Base-by-base conservation (phyloP, 768 basidiomycete genomes). In the Jaapia argillacea region DNA sequence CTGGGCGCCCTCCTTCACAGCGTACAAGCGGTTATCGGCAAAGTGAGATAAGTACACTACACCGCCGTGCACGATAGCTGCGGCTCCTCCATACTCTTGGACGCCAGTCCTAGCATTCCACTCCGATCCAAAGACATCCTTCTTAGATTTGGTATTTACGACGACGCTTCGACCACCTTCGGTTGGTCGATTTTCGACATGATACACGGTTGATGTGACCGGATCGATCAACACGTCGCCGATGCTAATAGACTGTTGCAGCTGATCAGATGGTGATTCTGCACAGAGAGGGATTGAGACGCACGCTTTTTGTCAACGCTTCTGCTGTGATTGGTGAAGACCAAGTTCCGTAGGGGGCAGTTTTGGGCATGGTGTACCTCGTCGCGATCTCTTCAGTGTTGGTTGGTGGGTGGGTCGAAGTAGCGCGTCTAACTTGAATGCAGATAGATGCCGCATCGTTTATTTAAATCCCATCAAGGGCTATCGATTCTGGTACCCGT, bases 31-130 rank as follows among this genome's bases (percentile, higher is more conserved):
- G 2, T 71, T 70, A 55, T 80, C 77, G 10, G 42, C 43, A 24
- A 68, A 59, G 55, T 80, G 64, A 3, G 80, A 79, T 56, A 84
- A 86, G 59, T 79, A 78, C 5, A 74, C 59, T 7, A 64, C 58
- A 5, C 67, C 70, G 31, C 63, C 64, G 45, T 72, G 59, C 1
- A 75, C 75, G 16, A 72, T 66, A 1, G 76, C 77, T 1, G 78
- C 62, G 2, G 69, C 75, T 10, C 85, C 85, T 0, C 85, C 84
- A 42, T 85, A 85, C 55, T 85, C 84, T 21, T 84, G 74, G 2
- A 85, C 81, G 13, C 67, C 56, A 0, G 74, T 71, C 25, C 74
- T 66, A 4, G 66, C 75, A 54, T 72, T 81, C 69, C 72, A 84
- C 0, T 65, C 68, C 24, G 61, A 53, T 1, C 70, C 70, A 10